Base-by-base conservation (phyloP, 2,329 filamentous ascomycete species). In the Albifimbria verrucaria region DNA sequence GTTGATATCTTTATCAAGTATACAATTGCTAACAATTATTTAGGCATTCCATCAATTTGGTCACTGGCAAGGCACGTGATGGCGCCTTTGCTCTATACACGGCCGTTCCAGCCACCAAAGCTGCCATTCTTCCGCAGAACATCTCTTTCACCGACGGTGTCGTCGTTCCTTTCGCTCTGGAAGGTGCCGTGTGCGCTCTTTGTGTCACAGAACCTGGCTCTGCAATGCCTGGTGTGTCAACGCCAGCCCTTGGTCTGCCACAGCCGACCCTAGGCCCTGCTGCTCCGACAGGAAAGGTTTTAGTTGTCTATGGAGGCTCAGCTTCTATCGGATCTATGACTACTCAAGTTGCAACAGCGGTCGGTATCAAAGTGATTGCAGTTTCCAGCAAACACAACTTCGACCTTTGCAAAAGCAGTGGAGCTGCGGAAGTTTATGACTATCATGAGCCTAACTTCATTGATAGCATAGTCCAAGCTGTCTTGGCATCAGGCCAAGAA, bases 301-400 rank as follows among this genome's bases (percentile, higher is more conserved):
- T 68, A 9, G 23, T 66, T 21, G 57, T 69, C 26, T 81, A 77
- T 73, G 79, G 79, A 25, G 80, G 78, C n/a, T 48, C 46, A 12
- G 25, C 46, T 36, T 25, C 46, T 20, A 10, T 36, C 4, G 46
- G 46, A 7, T 17, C 26, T 11, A 36, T 36, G 46, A 21, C 25
- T 12, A 48, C 26, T 18, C 77, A 80, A 55, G 66, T 79, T 2
- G 69, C 71, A 4, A 59, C 64, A 4, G 69, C 67, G 0, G 68
- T 71, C 4, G 77, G 76, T 1, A 75, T 73, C 53, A 62, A 72
- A 12, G 75, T 79, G n/a, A 57, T 77, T 23, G 59, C 72, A 4
- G 76, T 72, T 2, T 67, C 68, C 1, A 72, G 70, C 2, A 60
- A 65, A 11, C 68, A 63, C 49, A 79, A 78, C 57, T 71, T 72